A percentile compares a stretch with the other conserved stretches of the same genome.
Conservation (phyloP, 2,329 filamentous ascomycete genomes). For the Grosmannia serpens region DNA sequence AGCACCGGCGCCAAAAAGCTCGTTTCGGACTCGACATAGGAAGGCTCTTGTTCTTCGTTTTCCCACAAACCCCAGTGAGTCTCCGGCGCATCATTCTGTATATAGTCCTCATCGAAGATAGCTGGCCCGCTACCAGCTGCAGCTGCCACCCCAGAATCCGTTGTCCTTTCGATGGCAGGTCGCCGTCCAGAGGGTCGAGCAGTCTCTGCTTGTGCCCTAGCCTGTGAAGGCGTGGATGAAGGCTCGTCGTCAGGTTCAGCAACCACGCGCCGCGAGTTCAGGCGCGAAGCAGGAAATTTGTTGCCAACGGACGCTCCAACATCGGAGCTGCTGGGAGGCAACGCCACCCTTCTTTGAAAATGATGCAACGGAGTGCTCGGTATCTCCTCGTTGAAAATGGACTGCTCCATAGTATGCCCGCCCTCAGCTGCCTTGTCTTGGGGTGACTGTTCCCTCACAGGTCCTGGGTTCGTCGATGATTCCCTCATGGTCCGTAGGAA, state of each 20-base stretch:
- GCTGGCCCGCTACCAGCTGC: background rate
- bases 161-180: too few species aligned
- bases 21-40: constrained; percentile 22
- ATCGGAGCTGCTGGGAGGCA: background rate
- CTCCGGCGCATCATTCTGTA: background rate
- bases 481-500: background rate
- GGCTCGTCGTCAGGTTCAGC: background rate
- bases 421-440: background rate
- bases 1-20: constrained; percentile 28
- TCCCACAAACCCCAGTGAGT: background rate
- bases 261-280: background rate
- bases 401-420: background rate
- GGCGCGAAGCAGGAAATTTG: background rate
- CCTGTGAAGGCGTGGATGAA: background rate
- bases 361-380: background rate
- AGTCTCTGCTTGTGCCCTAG: background rate
- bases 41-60: constrained; percentile 18
- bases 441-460: background rate
- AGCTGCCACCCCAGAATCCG: background rate
- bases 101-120: background rate
- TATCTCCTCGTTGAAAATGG: background rate
- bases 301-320: background rate
- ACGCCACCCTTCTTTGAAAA: background rate
- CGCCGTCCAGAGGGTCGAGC: too few species aligned
- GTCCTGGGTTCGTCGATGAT: background rate